Evolutionary conservation across 768 basidiomycete species (phyloP).

Genomic region (Leccinellum rugosiceps): DNA sequence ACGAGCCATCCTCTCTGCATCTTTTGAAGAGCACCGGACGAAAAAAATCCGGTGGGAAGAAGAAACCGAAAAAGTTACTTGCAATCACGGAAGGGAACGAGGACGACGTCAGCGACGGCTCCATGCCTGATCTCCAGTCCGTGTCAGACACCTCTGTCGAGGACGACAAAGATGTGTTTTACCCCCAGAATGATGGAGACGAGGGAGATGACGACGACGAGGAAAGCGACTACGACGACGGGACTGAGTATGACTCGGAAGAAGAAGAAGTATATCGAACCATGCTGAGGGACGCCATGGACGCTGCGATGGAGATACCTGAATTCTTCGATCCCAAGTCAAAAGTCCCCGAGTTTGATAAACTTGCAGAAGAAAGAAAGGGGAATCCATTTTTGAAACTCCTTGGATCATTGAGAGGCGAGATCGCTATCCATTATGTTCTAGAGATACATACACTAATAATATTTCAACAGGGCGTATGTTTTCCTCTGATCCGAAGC

Average conservation of each 20-base stretch:
- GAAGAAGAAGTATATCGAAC: conserved; percentile 65
- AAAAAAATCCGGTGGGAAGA: conserved; percentile 18
- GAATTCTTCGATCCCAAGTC: conserved; percentile 56
- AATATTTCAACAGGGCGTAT: conserved; percentile 54
- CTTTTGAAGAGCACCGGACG: conserved; percentile 11
- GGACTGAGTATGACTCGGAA: conserved; percentile 59
- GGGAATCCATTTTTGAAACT: conserved; percentile 78
- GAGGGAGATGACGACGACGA: conserved; percentile 33
- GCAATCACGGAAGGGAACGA: conserved; percentile 46
- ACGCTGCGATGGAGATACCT: conserved; percentile 51
- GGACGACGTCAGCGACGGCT: conserved; percentile 42
- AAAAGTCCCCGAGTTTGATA: conserved; percentile 42
- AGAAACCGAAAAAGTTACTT: conserved; percentile 40
- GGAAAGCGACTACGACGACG: conserved; percentile 36
- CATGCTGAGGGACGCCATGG: conserved; percentile 69
- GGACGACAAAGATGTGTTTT: conserved; percentile 33
- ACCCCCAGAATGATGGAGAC: conserved; percentile 32
- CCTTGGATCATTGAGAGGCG: conserved; percentile 71
- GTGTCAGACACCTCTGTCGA: conserved; percentile 59
- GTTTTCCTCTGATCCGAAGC: conserved; percentile 48
- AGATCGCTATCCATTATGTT: background rate
- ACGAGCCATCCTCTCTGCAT: conserved; percentile 17
- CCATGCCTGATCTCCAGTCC: conserved; percentile 67
- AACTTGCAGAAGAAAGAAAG: conserved; percentile 49
- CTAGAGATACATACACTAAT: background rate